Percentiles rank a stretch among this genome's conserved stretches.
phyloP scores from a whole-genome alignment of 2,329 filamentous ascomycete genomes.

The Penicillium digitatum region DNA sequence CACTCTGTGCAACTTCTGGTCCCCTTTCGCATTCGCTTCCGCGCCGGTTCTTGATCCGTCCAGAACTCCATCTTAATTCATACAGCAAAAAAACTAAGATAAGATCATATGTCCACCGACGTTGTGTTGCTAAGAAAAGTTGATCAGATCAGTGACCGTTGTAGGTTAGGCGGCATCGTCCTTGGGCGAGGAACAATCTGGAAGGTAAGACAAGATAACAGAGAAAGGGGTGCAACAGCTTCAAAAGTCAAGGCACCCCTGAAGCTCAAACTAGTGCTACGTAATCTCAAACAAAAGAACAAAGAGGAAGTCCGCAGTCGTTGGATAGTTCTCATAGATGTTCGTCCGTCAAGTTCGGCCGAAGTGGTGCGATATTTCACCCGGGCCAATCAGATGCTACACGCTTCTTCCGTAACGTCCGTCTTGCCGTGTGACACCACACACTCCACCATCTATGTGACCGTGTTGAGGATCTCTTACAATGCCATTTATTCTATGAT shows the following conservation, averaged over 20 bases:
- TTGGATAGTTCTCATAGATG: background rate
- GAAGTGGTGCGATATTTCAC: conserved; percentile 5
- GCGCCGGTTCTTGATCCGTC: conserved; percentile 34
- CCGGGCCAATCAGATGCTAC: background rate
- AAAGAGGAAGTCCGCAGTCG: background rate
- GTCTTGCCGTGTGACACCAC: no score
- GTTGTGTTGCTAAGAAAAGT: background rate
- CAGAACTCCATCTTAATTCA: conserved; percentile 16
- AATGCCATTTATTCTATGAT: background rate
- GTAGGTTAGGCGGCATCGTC: background rate
- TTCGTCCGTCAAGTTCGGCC: conserved; percentile 24
- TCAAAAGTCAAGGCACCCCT: background rate
- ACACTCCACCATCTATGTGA: background rate
- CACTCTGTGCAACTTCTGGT: conserved; percentile 45
- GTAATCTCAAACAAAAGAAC: background rate
- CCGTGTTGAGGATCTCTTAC: background rate
- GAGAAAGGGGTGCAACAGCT: background rate
- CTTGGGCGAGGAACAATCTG: background rate
- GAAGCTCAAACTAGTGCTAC: background rate
- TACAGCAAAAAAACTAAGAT: background rate
- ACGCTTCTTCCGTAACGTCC: background rate
- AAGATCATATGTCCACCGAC: background rate
- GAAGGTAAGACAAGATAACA: background rate
- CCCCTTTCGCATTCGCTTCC: conserved; percentile 44
- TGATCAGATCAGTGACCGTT: background rate